Percentiles rank a stretch among this genome's conserved stretches.
These are phyloP conservation scores for Lasiodiplodia gonubiensis DNA, from an alignment of 2,329 filamentous ascomycete genomes.

Conservation along the genomic window DNA sequence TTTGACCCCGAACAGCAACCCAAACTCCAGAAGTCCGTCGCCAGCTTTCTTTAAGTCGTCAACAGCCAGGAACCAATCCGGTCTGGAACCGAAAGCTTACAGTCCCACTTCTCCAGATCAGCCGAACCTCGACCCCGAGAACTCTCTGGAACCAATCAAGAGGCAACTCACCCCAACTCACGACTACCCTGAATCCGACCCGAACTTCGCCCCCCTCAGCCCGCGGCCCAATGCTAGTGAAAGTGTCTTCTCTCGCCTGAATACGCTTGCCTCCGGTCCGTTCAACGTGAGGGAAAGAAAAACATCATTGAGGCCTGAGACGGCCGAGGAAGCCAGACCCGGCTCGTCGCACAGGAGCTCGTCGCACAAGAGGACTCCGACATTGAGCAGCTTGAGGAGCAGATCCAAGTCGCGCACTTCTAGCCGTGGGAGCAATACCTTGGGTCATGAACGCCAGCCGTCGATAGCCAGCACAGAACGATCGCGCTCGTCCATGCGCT, in stretches of 20 bases:
- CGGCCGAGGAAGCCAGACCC: slow-evolving; percentile 5
- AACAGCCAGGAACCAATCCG: slow-evolving; percentile 40
- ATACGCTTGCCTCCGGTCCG: slow-evolving; percentile 69
- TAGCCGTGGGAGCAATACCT: slow-evolving; percentile 34
- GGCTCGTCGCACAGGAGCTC: slow-evolving; percentile 33
- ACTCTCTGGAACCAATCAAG: slow-evolving; percentile 6
- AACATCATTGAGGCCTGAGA: slow-evolving; percentile 13
- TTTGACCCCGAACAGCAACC: slow-evolving; percentile 37
- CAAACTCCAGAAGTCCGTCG: slow-evolving; percentile 35
- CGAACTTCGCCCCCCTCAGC: slow-evolving; percentile 56
- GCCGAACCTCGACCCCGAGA: neutral
- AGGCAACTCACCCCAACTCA: slow-evolving; percentile 34
- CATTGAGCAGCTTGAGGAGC: slow-evolving; percentile 35
- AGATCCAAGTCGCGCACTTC: slow-evolving; percentile 19
- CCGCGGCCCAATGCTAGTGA: slow-evolving; percentile 51
- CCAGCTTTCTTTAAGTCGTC: slow-evolving; percentile 26
- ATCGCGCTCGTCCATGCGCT: slow-evolving; percentile 42
- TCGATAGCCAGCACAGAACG: slow-evolving; percentile 40
- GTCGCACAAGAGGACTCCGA: slow-evolving; percentile 42
- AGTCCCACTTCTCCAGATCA: slow-evolving; percentile 42
- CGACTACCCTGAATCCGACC: slow-evolving; percentile 41
- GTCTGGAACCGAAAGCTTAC: slow-evolving; percentile 42
- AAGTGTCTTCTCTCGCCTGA: slow-evolving; percentile 65
- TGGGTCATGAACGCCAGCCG: slow-evolving; percentile 30
- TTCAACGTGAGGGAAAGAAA: slow-evolving; percentile 22